phyloP scores from a whole-genome alignment of 495 filamentous ascomycete genomes.

The Penicillium verhagenii region DNA sequence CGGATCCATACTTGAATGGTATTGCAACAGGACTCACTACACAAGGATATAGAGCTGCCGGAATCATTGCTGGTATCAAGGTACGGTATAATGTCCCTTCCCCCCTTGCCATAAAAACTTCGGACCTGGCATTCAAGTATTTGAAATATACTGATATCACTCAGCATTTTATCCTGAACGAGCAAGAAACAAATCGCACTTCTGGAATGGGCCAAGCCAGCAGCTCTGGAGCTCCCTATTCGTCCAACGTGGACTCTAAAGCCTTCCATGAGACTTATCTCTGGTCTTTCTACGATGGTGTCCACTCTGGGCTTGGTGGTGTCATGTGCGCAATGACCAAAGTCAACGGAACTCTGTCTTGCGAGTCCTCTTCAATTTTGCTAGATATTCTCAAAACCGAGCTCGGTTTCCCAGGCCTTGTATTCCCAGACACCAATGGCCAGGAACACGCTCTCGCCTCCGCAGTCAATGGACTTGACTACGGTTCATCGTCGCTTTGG shows the following conservation, averaged over 20 bases:
- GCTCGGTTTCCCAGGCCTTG: conserved; percentile 52
- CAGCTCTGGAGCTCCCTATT: conserved; percentile 33
- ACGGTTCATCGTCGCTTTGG: conserved; percentile 20
- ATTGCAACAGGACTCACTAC: conserved; percentile 35
- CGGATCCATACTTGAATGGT: conserved; percentile 51
- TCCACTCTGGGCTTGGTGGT: conserved; percentile 55
- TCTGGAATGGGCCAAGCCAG: conserved; percentile 42
- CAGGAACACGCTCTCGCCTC: conserved; percentile 46
- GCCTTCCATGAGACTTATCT: conserved; percentile 71
- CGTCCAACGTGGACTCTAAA: conserved; percentile 61
- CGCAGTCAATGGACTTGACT: conserved; percentile 17
- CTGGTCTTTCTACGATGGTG: conserved; percentile 67
- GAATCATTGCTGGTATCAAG: neutral
- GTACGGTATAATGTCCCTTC: conserved; percentile 57
- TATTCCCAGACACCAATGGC: conserved; percentile 51
- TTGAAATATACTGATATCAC: neutral
- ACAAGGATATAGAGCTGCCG: neutral
- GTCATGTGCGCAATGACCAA: conserved; percentile 69
- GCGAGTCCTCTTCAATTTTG: conserved; percentile 55
- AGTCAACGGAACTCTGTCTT: conserved; percentile 61
- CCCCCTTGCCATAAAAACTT: no score
- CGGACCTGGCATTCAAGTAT: conserved; percentile 32
- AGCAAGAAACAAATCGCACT: conserved; percentile 58
- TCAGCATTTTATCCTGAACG: conserved; percentile 60
- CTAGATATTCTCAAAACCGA: conserved; percentile 56